Evolutionary conservation across 163 green algal species (phyloP), one percentile per base, ranked within the genome.

Genomic region (Volvox carteri): DNA sequence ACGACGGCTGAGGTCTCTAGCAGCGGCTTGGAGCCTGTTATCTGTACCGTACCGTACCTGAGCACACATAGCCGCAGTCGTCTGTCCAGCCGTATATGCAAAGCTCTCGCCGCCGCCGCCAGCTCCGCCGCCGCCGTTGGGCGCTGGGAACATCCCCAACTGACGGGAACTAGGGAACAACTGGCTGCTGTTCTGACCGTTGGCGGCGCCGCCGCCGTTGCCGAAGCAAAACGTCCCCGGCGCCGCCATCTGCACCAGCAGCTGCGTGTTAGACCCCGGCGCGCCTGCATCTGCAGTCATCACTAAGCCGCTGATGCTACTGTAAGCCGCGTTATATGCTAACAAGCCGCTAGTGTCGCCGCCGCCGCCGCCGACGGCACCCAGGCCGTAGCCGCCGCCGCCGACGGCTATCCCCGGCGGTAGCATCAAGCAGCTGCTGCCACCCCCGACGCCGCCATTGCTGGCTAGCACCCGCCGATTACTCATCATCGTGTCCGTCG

Each of bases 231-330:
- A 28, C 48, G 25, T 28, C 44, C n/a, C 50, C 50, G 46, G 30
- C 30, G 50, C 2, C 33, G 46, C 33, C 75, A 85, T 67, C 77
- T 73, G 54, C 35, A 73, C 39, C 28, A 86, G 78, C 39, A 86
- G 78, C 39, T 86, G 78, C 39, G 78, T 86, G 78, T 86, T 86
- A 19, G 78, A 86, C 0, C 77, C 50, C 14, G 60, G 41, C 39
- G 78, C 78, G 19, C 52, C 77, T 18, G 35, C 52, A 25, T 65
- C 78, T 7, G 58, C 78, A 25, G 78, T 86, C 78, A 86, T 25
- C 4, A 86, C 12, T 30, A 86, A 41, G 19, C 78, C 78, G 58
- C 78, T 86, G 25, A 65, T 39, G 60, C 78, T 86, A 58, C 78
- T 68, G 58, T 86, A 86, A 39, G 42, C 78, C 2, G 58, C 78